phyloP scores from a whole-genome alignment of 768 basidiomycete genomes.

The Lactarius pseudohatsudake region DNA sequence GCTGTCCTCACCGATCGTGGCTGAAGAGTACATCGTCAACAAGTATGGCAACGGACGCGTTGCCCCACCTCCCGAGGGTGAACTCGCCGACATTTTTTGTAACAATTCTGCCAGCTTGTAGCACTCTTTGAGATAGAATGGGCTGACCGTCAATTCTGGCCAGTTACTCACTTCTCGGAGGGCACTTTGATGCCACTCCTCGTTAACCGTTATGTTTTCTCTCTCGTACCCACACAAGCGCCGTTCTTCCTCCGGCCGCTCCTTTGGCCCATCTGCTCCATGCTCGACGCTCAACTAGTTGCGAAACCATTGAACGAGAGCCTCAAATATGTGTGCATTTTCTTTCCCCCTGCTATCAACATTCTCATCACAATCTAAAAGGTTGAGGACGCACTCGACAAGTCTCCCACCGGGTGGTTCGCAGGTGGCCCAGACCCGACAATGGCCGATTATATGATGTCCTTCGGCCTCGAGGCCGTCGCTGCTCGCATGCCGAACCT shows the following conservation, averaged over 20 bases:
- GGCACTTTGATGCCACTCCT: conserved; percentile 45
- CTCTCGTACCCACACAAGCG: conserved; percentile 34
- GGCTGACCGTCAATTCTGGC: conserved; percentile 1
- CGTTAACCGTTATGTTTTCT: conserved; percentile 39
- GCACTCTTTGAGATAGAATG: background rate
- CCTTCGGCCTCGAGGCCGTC: conserved; percentile 40
- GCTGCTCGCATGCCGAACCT: conserved; percentile 21
- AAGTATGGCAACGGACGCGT: conserved; percentile 40
- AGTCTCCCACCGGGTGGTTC: conserved; percentile 33
- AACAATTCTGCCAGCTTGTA: background rate
- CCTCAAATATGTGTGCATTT: conserved; percentile 33
- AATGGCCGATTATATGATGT: conserved; percentile 48
- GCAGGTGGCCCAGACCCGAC: conserved; percentile 46
- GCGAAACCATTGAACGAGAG: conserved; percentile 36
- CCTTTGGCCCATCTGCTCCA: conserved; percentile 34
- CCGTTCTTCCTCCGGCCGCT: conserved; percentile 42
- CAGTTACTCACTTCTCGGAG: conserved; percentile 45
- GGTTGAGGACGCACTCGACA: conserved; percentile 22
- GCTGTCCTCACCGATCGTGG: conserved; percentile 5
- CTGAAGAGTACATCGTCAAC: conserved; percentile 42
- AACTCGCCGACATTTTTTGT: conserved; percentile 42
- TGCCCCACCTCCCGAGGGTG: conserved; percentile 34
- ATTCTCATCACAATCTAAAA: conserved; percentile 9
- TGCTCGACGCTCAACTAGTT: conserved; percentile 33
- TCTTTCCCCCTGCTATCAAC: background rate